Percentiles rank a stretch among this genome's conserved stretches.
phyloP scores from a whole-genome alignment of 2,329 filamentous ascomycete genomes.

The Achaetomium macrosporum region DNA sequence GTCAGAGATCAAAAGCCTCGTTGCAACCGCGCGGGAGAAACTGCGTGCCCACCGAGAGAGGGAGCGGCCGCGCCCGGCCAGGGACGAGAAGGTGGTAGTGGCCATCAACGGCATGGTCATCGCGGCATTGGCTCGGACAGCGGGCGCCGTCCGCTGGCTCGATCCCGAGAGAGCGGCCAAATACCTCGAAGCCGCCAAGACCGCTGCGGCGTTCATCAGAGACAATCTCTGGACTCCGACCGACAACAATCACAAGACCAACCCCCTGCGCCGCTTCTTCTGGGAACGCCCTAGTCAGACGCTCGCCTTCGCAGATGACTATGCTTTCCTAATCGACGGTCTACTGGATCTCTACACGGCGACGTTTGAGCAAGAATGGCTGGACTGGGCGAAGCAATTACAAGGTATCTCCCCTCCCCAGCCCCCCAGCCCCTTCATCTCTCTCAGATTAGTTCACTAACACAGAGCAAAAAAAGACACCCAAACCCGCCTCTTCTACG shows the following conservation, averaged over 20 bases:
- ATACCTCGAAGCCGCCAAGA: slow-evolving; percentile 61
- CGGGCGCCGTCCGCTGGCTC: slow-evolving; percentile 58
- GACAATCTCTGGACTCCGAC: slow-evolving; percentile 64
- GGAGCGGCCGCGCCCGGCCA: slow-evolving; percentile 66
- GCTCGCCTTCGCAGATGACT: slow-evolving; percentile 84
- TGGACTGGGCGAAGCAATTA: slow-evolving; percentile 75
- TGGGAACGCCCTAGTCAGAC: slow-evolving; percentile 58
- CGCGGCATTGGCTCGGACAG: slow-evolving; percentile 69
- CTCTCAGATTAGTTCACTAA: background rate
- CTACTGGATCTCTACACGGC: slow-evolving; percentile 79
- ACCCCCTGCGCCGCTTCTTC: slow-evolving; percentile 69
- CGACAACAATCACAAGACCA: slow-evolving; percentile 2
- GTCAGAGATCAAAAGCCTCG: slow-evolving; percentile 60
- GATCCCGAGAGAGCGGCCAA: slow-evolving; percentile 50
- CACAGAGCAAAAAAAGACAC: slow-evolving; percentile 42
- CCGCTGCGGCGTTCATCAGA: slow-evolving; percentile 67
- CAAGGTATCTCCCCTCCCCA: slow-evolving; percentile 52
- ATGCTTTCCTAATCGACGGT: slow-evolving; percentile 80
- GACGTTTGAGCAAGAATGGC: slow-evolving; percentile 67
- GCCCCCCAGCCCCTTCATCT: background rate
- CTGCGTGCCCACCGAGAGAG: slow-evolving; percentile 66
- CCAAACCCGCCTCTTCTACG: slow-evolving; percentile 74
- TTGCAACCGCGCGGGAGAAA: slow-evolving; percentile 61
- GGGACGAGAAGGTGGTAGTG: slow-evolving; percentile 85
- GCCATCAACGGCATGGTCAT: slow-evolving; percentile 88